phyloP scores from a whole-genome alignment of 2,329 filamentous ascomycete genomes.

The Aspergillus ochraceus region DNA sequence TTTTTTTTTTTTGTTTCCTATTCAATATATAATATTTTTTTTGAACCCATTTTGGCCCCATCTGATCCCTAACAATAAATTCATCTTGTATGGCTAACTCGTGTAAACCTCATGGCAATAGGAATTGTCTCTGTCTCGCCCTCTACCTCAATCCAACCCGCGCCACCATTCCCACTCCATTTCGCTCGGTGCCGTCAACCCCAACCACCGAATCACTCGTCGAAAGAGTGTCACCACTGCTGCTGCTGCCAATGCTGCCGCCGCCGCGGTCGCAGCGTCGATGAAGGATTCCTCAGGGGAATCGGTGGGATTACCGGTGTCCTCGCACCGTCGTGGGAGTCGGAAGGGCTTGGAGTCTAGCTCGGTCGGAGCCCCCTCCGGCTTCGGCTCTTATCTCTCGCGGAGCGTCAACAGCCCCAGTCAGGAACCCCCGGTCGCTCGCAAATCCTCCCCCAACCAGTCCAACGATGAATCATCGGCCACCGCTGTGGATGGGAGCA shows the following conservation, averaged over 20 bases:
- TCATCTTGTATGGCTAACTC: not conserved
- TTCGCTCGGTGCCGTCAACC: conserved; percentile 73
- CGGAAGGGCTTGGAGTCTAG: conserved; percentile 66
- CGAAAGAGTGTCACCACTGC: conserved; percentile 89
- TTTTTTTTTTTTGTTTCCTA: not conserved
- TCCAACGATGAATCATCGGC: conserved; percentile 24
- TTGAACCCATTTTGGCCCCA: no score
- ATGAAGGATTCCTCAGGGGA: conserved; percentile 63
- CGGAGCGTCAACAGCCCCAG: conserved; percentile 39
- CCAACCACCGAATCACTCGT: conserved; percentile 81
- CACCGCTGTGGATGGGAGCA: conserved; percentile 47
- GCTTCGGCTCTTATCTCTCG: conserved; percentile 44
- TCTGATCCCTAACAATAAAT: conserved; percentile 1
- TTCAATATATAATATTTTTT: no score
- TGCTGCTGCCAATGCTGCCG: conserved; percentile 70
- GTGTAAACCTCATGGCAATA: conserved; percentile 23
- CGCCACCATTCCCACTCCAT: conserved; percentile 81
- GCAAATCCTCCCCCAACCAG: conserved; percentile 40
- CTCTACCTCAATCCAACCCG: conserved; percentile 66
- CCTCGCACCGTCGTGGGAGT: conserved; percentile 56
- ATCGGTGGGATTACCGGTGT: conserved; percentile 58
- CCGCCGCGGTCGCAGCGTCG: conserved; percentile 62
- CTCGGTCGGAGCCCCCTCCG: conserved; percentile 44
- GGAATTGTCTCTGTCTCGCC: conserved; percentile 60
- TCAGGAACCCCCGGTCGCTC: conserved; percentile 33